Evolutionary conservation across 2,329 filamentous ascomycete species (phyloP).

Genomic region (Emergomyces africanus): DNA sequence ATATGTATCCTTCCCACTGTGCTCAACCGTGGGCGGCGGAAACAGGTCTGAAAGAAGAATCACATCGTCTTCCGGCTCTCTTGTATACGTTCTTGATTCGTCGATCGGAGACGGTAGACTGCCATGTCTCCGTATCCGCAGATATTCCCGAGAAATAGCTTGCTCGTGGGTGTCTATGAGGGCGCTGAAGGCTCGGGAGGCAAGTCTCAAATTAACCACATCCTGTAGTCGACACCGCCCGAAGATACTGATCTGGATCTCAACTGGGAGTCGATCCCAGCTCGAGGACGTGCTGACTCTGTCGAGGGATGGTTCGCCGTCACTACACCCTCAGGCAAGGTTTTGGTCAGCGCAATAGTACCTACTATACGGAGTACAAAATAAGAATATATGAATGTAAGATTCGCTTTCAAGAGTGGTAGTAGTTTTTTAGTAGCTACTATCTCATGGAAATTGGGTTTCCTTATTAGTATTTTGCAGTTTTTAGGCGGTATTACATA

Average conservation of each 20-base stretch:
- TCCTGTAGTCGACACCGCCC: conserved; percentile 27
- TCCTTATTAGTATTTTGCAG: background rate
- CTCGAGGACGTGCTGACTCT: conserved; percentile 15
- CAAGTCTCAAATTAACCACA: conserved; percentile 24
- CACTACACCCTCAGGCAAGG: background rate
- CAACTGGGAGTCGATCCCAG: conserved; percentile 29
- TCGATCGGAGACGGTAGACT: conserved; percentile 29
- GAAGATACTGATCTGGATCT: conserved; percentile 31
- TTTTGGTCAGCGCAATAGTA: background rate
- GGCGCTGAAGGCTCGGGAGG: conserved; percentile 26
- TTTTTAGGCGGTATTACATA: background rate
- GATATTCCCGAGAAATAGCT: conserved; percentile 29
- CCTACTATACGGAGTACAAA: background rate
- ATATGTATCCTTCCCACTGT: conserved; percentile 23
- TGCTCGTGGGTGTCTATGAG: conserved; percentile 27
- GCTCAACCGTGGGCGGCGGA: conserved; percentile 24
- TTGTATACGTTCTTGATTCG: conserved; percentile 24
- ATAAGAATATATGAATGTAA: background rate
- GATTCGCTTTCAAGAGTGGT: background rate
- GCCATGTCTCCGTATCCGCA: conserved; percentile 29
- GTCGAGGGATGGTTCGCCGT: background rate
- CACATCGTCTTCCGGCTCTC: conserved; percentile 31
- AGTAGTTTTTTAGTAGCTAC: too few relatives aligned
- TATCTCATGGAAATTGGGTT: background rate
- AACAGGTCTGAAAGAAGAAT: conserved; percentile 32